Evolutionary conservation across 805 yeast species (phyloP).

Genomic region (Torulaspora franciscae): DNA sequence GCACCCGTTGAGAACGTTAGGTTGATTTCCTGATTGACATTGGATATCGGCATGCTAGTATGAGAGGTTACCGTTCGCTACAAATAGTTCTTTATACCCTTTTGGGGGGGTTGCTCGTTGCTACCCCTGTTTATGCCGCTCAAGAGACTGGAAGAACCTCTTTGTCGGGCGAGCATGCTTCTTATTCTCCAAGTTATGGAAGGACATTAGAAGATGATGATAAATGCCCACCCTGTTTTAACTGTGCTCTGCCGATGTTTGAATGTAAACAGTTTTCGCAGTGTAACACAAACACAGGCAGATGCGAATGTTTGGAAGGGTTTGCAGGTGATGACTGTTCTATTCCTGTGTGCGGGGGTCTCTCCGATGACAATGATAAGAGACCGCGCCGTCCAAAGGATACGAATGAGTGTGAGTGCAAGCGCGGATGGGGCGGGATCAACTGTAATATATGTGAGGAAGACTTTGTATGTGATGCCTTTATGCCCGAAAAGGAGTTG

Average conservation of each 20-base stretch:
- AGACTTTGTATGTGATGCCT: constrained; percentile 74
- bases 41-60: constrained; percentile 1
- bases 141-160: constrained; percentile 7
- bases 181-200: not conserved
- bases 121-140: constrained; percentile 3
- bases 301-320: constrained; percentile 88
- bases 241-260: constrained; percentile 87
- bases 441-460: constrained; percentile 81
- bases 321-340: constrained; percentile 93
- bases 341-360: constrained; percentile 79
- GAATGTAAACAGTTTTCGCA: constrained; percentile 83
- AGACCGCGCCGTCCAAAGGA: constrained; percentile 61
- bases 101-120: not conserved
- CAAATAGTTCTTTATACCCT: not conserved
- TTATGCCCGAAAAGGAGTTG: constrained; percentile 75
- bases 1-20: not conserved
- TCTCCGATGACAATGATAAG: constrained; percentile 51
- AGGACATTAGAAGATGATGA: constrained; percentile 26
- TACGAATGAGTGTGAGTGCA: constrained; percentile 58
- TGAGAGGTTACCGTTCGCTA: constrained; percentile 2
- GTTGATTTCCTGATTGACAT: not conserved
- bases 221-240: constrained; percentile 87
- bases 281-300: constrained; percentile 86
- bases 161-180: not conserved
- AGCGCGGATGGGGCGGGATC: constrained; percentile 87